Evolutionary conservation across 306 rosid genomes (phyloP), one percentile per base, ranked within the genome.

Genomic region (Castanea crenata): DNA sequence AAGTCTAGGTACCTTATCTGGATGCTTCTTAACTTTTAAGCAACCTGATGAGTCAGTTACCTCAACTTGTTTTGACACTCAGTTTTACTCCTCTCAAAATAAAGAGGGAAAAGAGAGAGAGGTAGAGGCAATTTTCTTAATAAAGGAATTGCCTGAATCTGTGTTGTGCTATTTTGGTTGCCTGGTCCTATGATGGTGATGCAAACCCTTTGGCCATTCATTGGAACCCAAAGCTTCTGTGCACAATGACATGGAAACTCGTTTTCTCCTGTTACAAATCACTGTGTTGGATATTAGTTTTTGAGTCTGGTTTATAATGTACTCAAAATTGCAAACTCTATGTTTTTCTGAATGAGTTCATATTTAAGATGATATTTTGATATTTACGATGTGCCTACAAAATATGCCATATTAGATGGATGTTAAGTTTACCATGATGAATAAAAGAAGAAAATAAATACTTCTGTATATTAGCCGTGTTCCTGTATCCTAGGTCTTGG

Each of bases 61-160:
- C 34, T 67, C 73, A 55, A 58, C 58, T 49, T 75, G 41, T 57
- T 58, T 58, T 41, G 20, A 58, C 29, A 44, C 75, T 73, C 76
- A 15, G 57, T 46, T 11, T 21, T 12, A 19, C 73, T 32, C 23
- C 25, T n/a, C 38, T 68, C 78, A 57, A 56, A 80, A 23, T 74
- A 27, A 32, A 52, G 56, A 61, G 69, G 77, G 46, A 65, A 65
- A 25, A 44, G 49, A 65, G 25, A 44, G 49, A 65, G n/a, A 58
- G 27, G 64, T 58, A 27, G 64, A 27, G 64, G 23, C 64, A 32
- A 12, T 11, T 62, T 23, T 27, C 46, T 27, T 62, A 62, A 3
- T n/a, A 15, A 14, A 65, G 51, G 49, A 65, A 19, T 65, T 65
- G 38, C 35, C 71, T 32, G 49, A 65, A 32, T 65, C 10, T 32